Conservation (phyloP, 306 rosid species). For the Castanospermum australe region DNA sequence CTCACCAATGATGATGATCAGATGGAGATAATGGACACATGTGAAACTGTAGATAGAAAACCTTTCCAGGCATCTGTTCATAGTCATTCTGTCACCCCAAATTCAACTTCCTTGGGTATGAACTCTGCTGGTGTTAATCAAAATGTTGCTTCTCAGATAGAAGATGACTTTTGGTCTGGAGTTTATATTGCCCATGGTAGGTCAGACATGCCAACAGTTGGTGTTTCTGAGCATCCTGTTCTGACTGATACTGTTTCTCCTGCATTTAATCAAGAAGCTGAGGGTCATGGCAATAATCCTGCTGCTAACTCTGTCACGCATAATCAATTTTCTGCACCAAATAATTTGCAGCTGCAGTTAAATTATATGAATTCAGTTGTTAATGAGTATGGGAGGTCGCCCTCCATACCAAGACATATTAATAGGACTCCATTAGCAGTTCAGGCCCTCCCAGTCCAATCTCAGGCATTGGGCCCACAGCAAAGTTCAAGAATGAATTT, state of each 20-base stretch:
- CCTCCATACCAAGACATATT: conserved; percentile 31
- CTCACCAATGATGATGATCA: conserved; percentile 63
- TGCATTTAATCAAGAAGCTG: conserved; percentile 50
- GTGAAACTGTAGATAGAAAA: conserved; percentile 58
- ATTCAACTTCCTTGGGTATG: conserved; percentile 26
- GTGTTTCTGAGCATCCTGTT: conserved; percentile 30
- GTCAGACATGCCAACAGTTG: conserved; percentile 39
- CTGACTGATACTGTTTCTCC: conserved; percentile 46
- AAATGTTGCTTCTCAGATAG: conserved; percentile 42
- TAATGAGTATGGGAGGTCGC: conserved; percentile 56
- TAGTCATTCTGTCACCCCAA: conserved; percentile 23
- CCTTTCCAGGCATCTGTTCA: conserved; percentile 35
- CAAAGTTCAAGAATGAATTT: conserved; percentile 51
- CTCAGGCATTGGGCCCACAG: conserved; percentile 40
- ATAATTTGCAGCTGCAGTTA: conserved; percentile 43
- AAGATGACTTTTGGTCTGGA: conserved; percentile 53
- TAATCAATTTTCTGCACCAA: conserved; percentile 39
- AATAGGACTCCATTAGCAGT: conserved; percentile 62
- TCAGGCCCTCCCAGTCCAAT: conserved; percentile 84
- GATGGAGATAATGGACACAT: conserved; percentile 41
- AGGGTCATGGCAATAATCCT: conserved; percentile 35
- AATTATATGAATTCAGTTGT: conserved; percentile 29
- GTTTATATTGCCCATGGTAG: conserved; percentile 16
- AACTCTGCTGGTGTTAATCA: conserved; percentile 32
- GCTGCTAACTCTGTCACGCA: conserved; percentile 39